Evolutionary conservation across 164 flowering plant species (phyloP).

Genomic region (Brasenia schreberi): DNA sequence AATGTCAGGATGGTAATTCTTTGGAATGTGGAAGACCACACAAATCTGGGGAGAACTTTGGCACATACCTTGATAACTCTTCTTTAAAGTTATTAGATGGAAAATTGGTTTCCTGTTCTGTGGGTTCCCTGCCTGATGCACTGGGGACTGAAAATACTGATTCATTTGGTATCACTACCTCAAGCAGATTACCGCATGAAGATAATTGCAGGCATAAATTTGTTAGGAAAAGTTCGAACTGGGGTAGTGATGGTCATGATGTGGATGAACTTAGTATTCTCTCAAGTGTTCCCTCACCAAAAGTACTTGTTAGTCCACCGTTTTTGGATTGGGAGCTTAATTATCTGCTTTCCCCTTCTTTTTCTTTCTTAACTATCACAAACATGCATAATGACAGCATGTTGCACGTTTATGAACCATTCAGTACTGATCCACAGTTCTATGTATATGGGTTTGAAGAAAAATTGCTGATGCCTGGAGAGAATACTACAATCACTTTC

Average conservation of each 20-base stretch:
- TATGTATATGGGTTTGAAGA: slow-evolving; percentile 58
- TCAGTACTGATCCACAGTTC: slow-evolving; percentile 57
- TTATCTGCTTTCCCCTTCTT: slow-evolving; percentile 41
- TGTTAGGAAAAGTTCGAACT: background rate
- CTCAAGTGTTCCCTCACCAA: slow-evolving; percentile 22
- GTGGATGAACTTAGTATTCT: slow-evolving; percentile 12
- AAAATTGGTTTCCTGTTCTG: slow-evolving; percentile 35
- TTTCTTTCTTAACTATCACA: slow-evolving; percentile 43
- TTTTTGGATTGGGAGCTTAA: slow-evolving; percentile 62
- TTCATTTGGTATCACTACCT: slow-evolving; percentile 20
- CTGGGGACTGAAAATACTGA: slow-evolving; percentile 4
- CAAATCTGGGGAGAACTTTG: slow-evolving; percentile 14
- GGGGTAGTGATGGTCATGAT: slow-evolving; percentile 14
- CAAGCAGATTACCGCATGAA: slow-evolving; percentile 17
- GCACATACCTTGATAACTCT: slow-evolving; percentile 26
- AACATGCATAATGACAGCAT: slow-evolving; percentile 40
- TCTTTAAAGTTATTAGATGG: slow-evolving; percentile 31
- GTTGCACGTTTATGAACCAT: slow-evolving; percentile 57
- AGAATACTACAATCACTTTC: slow-evolving; percentile 52
- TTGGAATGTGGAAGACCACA: slow-evolving; percentile 14
- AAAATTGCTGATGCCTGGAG: slow-evolving; percentile 50
- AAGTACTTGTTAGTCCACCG: slow-evolving; percentile 48
- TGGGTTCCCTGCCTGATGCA: slow-evolving; percentile 17
- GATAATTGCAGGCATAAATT: slow-evolving; percentile 7
- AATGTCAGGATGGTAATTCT: slow-evolving; percentile 10